Conservation (phyloP, 1,139 yeast species). For the Candida sanyaensis region DNA sequence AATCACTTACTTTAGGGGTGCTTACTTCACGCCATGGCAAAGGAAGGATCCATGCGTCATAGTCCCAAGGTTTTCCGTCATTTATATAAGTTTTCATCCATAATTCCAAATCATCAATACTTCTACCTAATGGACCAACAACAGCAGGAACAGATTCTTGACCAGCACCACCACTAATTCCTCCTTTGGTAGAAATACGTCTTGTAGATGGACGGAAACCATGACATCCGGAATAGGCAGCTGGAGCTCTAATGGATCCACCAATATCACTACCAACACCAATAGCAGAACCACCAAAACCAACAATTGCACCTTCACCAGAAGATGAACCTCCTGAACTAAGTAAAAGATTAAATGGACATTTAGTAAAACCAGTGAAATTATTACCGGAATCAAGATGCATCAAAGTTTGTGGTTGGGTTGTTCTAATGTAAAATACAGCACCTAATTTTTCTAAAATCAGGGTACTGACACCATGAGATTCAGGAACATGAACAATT, state of each 20-base stretch:
- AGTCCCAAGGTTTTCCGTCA: conserved; percentile 69
- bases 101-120: conserved; percentile 63
- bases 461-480: conserved; percentile 28
- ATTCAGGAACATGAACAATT: conserved; percentile 47
- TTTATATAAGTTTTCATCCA: conserved; percentile 59
- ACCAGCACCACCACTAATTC: conserved; percentile 55
- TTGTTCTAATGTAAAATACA: conserved; percentile 35
- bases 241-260: conserved; percentile 54
- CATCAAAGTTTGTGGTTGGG: conserved; percentile 41
- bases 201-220: conserved; percentile 71
- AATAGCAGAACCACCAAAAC: conserved; percentile 42
- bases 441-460: conserved; percentile 32
- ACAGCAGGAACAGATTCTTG: conserved; percentile 62
- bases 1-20: conserved; percentile 38
- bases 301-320: conserved; percentile 39
- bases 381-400: conserved; percentile 40
- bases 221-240: conserved; percentile 55
- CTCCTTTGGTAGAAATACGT: conserved; percentile 55
- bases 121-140: conserved; percentile 63
- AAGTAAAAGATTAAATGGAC: conserved; percentile 32
- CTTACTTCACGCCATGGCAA: conserved; percentile 63
- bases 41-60: conserved; percentile 56
- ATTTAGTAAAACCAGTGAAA: conserved; percentile 33
- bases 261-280: conserved; percentile 63
- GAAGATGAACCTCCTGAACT: conserved; percentile 42